These are phyloP conservation scores for Neonectria coccinea DNA, from an alignment of 2,329 filamentous ascomycete species.

Conservation along the genomic window DNA sequence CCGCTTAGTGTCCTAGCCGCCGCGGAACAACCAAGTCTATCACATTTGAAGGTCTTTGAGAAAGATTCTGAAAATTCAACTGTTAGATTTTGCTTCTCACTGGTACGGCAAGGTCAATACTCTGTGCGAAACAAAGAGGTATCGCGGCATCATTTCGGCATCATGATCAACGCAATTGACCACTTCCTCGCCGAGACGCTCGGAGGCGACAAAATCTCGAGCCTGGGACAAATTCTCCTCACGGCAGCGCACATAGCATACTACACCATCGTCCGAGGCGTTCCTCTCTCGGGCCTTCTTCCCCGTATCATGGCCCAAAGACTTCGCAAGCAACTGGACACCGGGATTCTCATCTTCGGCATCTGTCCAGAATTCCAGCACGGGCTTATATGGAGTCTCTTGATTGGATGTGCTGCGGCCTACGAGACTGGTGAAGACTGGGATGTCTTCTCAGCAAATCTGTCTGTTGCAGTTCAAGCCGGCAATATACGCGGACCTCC, in stretches of 20 bases:
- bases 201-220: slow-evolving; percentile 11
- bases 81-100: slow-evolving; percentile 23
- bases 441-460: slow-evolving; percentile 24
- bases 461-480: not conserved
- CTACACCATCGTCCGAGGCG: slow-evolving; percentile 26
- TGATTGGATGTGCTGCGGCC: slow-evolving; percentile 25
- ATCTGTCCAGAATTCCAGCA: slow-evolving; percentile 14
- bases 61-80: not conserved
- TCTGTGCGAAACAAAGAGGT: slow-evolving; percentile 18
- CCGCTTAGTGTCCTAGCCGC: slow-evolving; percentile 21
- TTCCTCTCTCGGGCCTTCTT: slow-evolving; percentile 1
- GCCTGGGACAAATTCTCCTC: slow-evolving; percentile 17
- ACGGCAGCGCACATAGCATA: slow-evolving; percentile 25
- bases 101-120: slow-evolving; percentile 26
- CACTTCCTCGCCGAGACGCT: slow-evolving; percentile 20
- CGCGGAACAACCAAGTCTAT: slow-evolving; percentile 25
- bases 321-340: slow-evolving; percentile 16
- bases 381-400: slow-evolving; percentile 29
- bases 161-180: slow-evolving; percentile 30
- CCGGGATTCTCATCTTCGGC: not conserved
- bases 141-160: slow-evolving; percentile 26
- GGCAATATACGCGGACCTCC: not conserved
- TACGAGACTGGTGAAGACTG: slow-evolving; percentile 19
- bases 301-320: slow-evolving; percentile 13
- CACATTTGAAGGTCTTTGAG: slow-evolving; percentile 28